Evolutionary conservation across 2,329 filamentous ascomycete species (phyloP), one percentile per base, ranked within the genome.

Genomic region (Fusarium anthophilum): DNA sequence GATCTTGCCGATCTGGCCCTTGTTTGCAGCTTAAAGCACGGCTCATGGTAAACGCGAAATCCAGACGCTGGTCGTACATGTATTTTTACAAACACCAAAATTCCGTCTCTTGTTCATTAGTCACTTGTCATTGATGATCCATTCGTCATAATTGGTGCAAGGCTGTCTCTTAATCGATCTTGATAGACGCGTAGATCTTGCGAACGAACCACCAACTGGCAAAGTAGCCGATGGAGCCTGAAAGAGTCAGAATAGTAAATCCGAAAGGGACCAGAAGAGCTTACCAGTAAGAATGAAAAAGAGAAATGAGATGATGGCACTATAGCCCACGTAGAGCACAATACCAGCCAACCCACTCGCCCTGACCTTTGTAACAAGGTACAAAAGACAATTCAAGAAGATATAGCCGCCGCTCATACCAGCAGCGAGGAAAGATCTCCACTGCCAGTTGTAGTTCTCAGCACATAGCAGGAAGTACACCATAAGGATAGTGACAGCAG

Each of bases 401-500:
- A 99, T 95, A 81, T 98, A 99, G 20, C 90, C 90, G 3, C 95
- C 95, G 59, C 93, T 97, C 80, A 95, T 96, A 66, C 96, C 96
- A 2, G 95, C 95, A 5, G 94, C 96, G 68, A 94, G 89, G 86
- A 99, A 99, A 11, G 95, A 92, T 59, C 96, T 91, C 96, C 96
- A 99, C 79, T 98, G 96, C 96, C 96, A 99, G 82, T 98, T 93
- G 84, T 99, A 99, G 84, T 99, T 96, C 85, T 99, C 96, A 1
- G 94, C 92, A 81, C 96, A 98, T 20, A 99, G 91, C 77, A 99
- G 82, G 86, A 98, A 98, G 84, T 99, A 99, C 0, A 98, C 94
- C 88, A 98, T 92, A 24, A 99, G 86, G 14, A 98, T 92, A 2
- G 96, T 98, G 45, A 97, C 96, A 2, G 95, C 92, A 1, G 96